Percentiles rank a stretch among this genome's conserved stretches.
phyloP scores from a whole-genome alignment of 805 yeast species.

The Yueomyces sp. region DNA sequence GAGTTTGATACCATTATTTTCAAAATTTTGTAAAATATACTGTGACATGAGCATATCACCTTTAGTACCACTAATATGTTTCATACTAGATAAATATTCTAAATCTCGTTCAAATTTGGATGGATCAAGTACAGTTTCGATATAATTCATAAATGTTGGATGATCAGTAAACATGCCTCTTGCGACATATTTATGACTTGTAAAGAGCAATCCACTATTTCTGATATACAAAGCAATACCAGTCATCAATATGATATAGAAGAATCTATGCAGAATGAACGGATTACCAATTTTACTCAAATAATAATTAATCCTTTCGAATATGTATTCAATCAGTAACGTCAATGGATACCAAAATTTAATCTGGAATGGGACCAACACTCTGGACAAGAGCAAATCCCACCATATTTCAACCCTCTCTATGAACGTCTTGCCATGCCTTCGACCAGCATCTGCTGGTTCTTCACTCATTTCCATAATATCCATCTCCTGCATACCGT shows the following conservation, averaged over 20 bases:
- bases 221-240: slow-evolving; percentile 40
- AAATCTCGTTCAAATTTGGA: slow-evolving; percentile 49
- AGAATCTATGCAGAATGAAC: slow-evolving; percentile 56
- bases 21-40: slow-evolving; percentile 47
- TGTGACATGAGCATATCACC: slow-evolving; percentile 63
- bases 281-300: slow-evolving; percentile 70
- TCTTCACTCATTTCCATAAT: too few species aligned
- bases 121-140: slow-evolving; percentile 36
- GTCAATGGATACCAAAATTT: slow-evolving; percentile 33
- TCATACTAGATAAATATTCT: slow-evolving; percentile 61
- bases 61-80: slow-evolving; percentile 77
- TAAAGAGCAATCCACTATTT: slow-evolving; percentile 36
- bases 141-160: slow-evolving; percentile 31
- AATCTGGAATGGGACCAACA: slow-evolving; percentile 24
- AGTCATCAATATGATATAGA: slow-evolving; percentile 53
- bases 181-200: slow-evolving; percentile 22
- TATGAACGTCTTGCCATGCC: too few species aligned
- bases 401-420: too few species aligned
- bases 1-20: slow-evolving; percentile 36
- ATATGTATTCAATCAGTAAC: slow-evolving; percentile 18
- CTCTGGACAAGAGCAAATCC: slow-evolving; percentile 7
- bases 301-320: slow-evolving; percentile 35
- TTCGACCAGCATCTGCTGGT: too few species aligned
- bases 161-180: slow-evolving; percentile 52
- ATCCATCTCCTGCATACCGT: too few species aligned